Base-by-base conservation (phyloP, 208 protist species). In the Strigomonas culicis region DNA sequence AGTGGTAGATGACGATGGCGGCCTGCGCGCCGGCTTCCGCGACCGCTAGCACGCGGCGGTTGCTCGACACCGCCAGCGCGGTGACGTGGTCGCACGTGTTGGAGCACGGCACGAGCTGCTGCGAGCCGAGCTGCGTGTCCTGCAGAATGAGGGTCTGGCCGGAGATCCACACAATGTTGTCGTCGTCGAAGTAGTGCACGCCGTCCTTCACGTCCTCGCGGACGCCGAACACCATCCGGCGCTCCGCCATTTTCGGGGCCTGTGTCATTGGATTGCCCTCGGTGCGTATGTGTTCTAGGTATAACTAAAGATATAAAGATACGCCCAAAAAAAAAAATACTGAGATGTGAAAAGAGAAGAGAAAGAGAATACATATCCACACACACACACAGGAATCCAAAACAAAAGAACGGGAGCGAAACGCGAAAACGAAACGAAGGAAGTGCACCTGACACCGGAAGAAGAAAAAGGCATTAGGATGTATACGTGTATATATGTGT, bases 131-230 rank as follows among this genome's bases (percentile, higher is more conserved):
- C 59, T 98, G 93, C 22, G 83, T 93, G 59, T 98, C 96, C 67
- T 96, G 82, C 43, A 98, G 70, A 31, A 97, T 84, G 4, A 98
- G 72, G 64, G 84, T 98, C 74, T 91, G 80, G 6, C 95, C 97
- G 10, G 86, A 81, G 4, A 97, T 88, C 90, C 95, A 98, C 19
- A 97, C 73, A 27, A 95, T 83, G 55, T 89, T 96, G 62, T 86
- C 85, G 36, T 98, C 95, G 65, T 98, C 92, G 4, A 98, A 73
- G 73, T 97, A 98, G 64, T 93, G 89, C 31, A 98, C 70, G 53
- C 95, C 96, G 61, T 97, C 91, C 70, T 82, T 81, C 27, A 98
- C 95, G 36, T 96, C 90, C 57, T 93, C 86, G 47, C 93, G 87
- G 7, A 97, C 76, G 65, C 97, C 97, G 74, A 98, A 98, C 58